Conservation (phyloP, 768 basidiomycete species). For the Austroboletus eburneus region DNA sequence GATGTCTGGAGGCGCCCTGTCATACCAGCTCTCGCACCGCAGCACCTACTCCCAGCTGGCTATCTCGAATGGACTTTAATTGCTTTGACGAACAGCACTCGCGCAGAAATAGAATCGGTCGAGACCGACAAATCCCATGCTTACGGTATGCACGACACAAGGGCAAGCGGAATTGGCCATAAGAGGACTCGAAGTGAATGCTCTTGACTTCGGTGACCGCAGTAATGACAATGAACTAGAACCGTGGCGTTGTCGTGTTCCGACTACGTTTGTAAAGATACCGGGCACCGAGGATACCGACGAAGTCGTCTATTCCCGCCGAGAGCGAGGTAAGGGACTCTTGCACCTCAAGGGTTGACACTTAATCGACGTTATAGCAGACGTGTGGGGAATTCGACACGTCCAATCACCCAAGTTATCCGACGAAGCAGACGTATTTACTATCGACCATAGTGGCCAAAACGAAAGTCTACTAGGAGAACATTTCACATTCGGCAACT, state of each 20-base stretch:
- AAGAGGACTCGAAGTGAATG: slow-evolving; percentile 41
- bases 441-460: slow-evolving; percentile 17
- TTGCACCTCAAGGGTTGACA: background rate
- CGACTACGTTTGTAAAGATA: slow-evolving; percentile 16
- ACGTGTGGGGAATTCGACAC: slow-evolving; percentile 30
- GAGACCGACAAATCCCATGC: slow-evolving; percentile 4
- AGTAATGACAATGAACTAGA: slow-evolving; percentile 18
- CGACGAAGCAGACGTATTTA: slow-evolving; percentile 19
- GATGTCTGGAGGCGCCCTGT: slow-evolving; percentile 64
- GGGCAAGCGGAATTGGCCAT: background rate
- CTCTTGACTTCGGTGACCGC: slow-evolving; percentile 33
- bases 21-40: slow-evolving; percentile 43
- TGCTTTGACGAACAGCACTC: slow-evolving; percentile 14
- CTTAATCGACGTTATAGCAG: slow-evolving; percentile 18
- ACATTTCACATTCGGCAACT: too few relatives aligned
- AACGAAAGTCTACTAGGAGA: too few relatives aligned
- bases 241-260: slow-evolving; percentile 24
- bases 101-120: slow-evolving; percentile 15
- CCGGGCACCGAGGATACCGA: slow-evolving; percentile 17
- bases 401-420: slow-evolving; percentile 1
- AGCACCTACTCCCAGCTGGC: slow-evolving; percentile 33
- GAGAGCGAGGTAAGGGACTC: slow-evolving; percentile 16
- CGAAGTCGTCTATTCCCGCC: slow-evolving; percentile 29
- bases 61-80: too few relatives aligned
- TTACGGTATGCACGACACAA: background rate